Conservation (phyloP, 2,329 filamentous ascomycete genomes). For the Epichloe amarillans region DNA sequence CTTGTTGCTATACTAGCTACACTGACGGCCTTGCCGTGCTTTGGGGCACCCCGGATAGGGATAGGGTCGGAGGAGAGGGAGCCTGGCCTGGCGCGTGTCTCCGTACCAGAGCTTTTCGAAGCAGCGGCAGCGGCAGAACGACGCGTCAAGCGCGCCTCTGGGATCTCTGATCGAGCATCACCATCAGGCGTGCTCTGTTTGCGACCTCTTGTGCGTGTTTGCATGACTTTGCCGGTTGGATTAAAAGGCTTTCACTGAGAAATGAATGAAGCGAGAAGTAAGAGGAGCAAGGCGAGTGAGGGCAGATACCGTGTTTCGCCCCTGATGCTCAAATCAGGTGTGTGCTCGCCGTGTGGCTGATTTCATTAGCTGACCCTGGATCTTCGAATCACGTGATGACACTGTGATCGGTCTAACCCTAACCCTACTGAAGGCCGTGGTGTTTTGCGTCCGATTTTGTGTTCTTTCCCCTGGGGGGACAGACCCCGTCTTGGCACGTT, state of each 20-base stretch:
- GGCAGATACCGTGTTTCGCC: not conserved
- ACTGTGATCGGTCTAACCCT: not conserved
- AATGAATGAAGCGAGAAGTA: not conserved
- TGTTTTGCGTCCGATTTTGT: not conserved
- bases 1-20: slow-evolving; percentile 1
- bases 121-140: not conserved
- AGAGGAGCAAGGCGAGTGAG: not conserved
- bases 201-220: not conserved
- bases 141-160: not conserved
- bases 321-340: not conserved
- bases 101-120: not conserved
- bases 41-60: slow-evolving; percentile 3
- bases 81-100: not conserved
- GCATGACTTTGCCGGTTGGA: not conserved
- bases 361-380: not conserved
- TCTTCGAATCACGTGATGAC: not conserved
- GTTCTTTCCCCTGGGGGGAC: not conserved
- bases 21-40: not conserved
- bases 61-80: not conserved
- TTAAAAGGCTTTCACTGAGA: not conserved
- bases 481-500: not conserved
- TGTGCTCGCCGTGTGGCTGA: not conserved
- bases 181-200: not conserved
- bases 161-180: not conserved
- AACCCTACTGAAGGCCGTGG: not conserved